Conservation (phyloP, 2,329 filamentous ascomycete genomes). For the Gremmenia infestans region DNA sequence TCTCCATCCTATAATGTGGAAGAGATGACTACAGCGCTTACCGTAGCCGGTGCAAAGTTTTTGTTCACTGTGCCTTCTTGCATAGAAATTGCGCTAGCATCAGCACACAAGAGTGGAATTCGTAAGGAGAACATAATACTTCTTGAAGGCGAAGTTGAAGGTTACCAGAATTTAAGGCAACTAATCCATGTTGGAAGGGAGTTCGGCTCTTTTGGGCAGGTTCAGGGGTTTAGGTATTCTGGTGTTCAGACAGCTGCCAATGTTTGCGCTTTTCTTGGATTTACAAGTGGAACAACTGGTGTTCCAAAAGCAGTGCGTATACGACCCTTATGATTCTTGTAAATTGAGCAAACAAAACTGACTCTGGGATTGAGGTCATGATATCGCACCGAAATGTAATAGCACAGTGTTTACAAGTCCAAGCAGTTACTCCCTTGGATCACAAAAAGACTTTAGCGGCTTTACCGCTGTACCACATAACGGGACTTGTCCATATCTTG, state of each 20-base stretch:
- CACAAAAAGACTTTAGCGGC: constrained; percentile 66
- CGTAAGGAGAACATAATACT: constrained; percentile 48
- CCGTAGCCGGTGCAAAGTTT: constrained; percentile 51
- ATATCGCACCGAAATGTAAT: constrained; percentile 35
- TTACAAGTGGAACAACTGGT: constrained; percentile 54
- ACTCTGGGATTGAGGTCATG: constrained; percentile 18
- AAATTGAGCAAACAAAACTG: constrained; percentile 3
- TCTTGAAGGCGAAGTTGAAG: constrained; percentile 48
- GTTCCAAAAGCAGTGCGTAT: constrained; percentile 36
- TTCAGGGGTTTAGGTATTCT: constrained; percentile 42
- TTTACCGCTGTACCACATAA: constrained; percentile 55
- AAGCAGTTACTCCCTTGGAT: constrained; percentile 45
- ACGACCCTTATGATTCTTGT: background rate
- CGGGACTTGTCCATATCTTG: constrained; percentile 55
- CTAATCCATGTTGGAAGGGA: constrained; percentile 29
- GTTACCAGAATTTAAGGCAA: constrained; percentile 44
- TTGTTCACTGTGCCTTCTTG: constrained; percentile 50
- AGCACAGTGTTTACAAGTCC: constrained; percentile 47
- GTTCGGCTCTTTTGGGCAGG: constrained; percentile 39
- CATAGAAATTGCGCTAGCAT: constrained; percentile 49
- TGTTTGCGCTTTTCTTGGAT: constrained; percentile 42
- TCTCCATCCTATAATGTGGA: constrained; percentile 62
- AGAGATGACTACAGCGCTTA: constrained; percentile 62
- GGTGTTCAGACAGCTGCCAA: constrained; percentile 52
- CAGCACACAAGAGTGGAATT: constrained; percentile 50